These are phyloP conservation scores for Backusella circina DNA, from an alignment of 192 early-diverging fungal genomes.

Conservation along the genomic window DNA sequence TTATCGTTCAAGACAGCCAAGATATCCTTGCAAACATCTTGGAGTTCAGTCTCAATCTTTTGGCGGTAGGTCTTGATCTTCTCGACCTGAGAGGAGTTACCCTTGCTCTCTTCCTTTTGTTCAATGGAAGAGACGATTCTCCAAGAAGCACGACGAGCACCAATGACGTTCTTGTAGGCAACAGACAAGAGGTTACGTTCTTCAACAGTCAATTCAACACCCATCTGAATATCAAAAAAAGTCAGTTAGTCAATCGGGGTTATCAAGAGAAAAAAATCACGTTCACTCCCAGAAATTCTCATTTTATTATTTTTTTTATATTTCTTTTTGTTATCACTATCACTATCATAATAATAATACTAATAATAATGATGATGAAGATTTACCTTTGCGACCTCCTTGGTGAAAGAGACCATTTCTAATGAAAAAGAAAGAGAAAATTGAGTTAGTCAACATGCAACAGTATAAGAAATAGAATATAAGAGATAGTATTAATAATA, in stretches of 20 bases:
- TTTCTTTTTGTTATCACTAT: neutral
- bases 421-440: conserved; percentile 24
- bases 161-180: conserved; percentile 99
- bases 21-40: conserved; percentile 95
- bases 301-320: neutral
- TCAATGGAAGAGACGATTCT: conserved; percentile 99
- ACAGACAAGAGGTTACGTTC: conserved; percentile 98
- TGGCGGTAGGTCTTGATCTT: conserved; percentile 93
- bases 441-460: neutral
- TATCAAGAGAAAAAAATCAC: neutral
- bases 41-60: conserved; percentile 94
- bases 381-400: conserved; percentile 67
- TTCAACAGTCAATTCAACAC: conserved; percentile 92
- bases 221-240: conserved; percentile 53
- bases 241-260: conserved; percentile 3
- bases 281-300: neutral
- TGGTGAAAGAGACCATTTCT: conserved; percentile 90
- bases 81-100: conserved; percentile 84
- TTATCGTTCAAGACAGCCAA: conserved; percentile 85
- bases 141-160: conserved; percentile 98
- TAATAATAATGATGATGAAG: neutral
- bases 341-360: no score
- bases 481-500: neutral
- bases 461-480: neutral
- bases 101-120: conserved; percentile 97